phyloP scores from a whole-genome alignment of 2,329 filamentous ascomycete genomes.

The Sporothrix brunneoviolacea region DNA sequence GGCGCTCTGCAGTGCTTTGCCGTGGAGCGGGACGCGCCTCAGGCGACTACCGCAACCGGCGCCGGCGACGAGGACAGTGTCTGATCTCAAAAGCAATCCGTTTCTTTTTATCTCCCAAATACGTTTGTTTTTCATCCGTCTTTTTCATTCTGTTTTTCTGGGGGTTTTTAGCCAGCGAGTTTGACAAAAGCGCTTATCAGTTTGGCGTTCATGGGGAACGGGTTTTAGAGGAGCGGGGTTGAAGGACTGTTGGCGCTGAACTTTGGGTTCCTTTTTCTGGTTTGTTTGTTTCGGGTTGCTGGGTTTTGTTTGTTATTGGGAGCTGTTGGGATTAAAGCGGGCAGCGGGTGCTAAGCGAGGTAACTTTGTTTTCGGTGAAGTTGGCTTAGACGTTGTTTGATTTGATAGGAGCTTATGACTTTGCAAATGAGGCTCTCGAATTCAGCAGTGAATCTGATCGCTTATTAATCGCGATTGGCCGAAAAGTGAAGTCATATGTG shows the following conservation, averaged over 20 bases:
- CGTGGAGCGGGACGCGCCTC: slow-evolving; percentile 33
- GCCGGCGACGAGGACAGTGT: not conserved
- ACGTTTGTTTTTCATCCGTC: not conserved
- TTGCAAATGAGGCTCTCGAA: too few species aligned
- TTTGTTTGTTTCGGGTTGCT: too few species aligned
- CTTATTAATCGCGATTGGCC: too few species aligned
- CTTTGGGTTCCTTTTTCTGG: not conserved
- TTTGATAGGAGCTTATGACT: too few species aligned
- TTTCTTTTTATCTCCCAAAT: not conserved
- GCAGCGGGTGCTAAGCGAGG: too few species aligned
- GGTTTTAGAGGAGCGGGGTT: too few species aligned
- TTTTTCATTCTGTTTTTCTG: not conserved
- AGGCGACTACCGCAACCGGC: not conserved
- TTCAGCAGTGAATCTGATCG: too few species aligned
- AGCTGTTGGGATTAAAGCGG: too few species aligned
- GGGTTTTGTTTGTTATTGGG: too few species aligned
- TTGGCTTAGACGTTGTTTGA: too few species aligned
- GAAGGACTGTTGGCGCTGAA: too few species aligned
- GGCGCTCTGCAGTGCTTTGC: slow-evolving; percentile 56
- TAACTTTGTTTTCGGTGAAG: too few species aligned
- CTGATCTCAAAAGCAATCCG: not conserved
- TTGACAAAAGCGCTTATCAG: not conserved
- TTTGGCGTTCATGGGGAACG: not conserved
- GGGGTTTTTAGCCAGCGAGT: not conserved
- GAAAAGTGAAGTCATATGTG: slow-evolving; percentile 10